A percentile compares a stretch with the other conserved stretches of the same genome.
Evolutionary conservation across 2,329 filamentous ascomycete genomes (phyloP).

Genomic region (Alternaria sp.): DNA sequence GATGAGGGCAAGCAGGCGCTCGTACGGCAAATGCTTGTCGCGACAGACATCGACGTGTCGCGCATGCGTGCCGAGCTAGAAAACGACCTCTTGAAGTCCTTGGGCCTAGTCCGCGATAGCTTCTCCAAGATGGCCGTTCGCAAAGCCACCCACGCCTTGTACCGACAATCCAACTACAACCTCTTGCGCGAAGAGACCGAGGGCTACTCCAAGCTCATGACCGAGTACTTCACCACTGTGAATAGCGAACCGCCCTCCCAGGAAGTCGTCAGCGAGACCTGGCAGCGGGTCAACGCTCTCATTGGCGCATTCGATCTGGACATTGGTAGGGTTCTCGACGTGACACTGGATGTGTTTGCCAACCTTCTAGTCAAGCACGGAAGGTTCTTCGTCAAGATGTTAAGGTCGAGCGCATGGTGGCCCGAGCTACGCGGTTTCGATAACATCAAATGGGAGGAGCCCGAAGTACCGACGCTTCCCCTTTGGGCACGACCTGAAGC

Average conservation of each 20-base stretch:
- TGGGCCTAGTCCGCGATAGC: constrained; percentile 84
- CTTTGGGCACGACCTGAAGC: constrained; percentile 83
- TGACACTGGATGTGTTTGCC: constrained; percentile 93
- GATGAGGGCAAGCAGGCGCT: constrained; percentile 66
- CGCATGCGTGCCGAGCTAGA: constrained; percentile 87
- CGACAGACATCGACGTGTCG: constrained; percentile 74
- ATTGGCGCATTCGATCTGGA: constrained; percentile 98
- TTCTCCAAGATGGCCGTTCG: constrained; percentile 85
- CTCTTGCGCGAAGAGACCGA: constrained; percentile 93
- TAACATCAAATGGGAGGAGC: constrained; percentile 58
- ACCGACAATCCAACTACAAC: constrained; percentile 97
- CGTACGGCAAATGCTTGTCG: constrained; percentile 73
- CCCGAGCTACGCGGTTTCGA: constrained; percentile 70
- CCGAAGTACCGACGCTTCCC: constrained; percentile 74
- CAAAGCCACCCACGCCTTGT: constrained; percentile 90
- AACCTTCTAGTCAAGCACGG: constrained; percentile 92
- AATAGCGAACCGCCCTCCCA: constrained; percentile 75
- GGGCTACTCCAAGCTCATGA: constrained; percentile 94
- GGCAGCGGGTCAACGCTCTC: constrained; percentile 89
- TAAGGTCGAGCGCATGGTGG: constrained; percentile 97
- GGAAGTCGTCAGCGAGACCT: constrained; percentile 82
- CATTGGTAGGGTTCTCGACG: constrained; percentile 91
- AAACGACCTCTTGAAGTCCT: constrained; percentile 73
- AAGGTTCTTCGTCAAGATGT: constrained; percentile 91
- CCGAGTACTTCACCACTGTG: constrained; percentile 91